Evolutionary conservation across 257 asterid genomes (phyloP), one percentile per base, ranked within the genome.

Genomic region (Scutellaria baicalensis): DNA sequence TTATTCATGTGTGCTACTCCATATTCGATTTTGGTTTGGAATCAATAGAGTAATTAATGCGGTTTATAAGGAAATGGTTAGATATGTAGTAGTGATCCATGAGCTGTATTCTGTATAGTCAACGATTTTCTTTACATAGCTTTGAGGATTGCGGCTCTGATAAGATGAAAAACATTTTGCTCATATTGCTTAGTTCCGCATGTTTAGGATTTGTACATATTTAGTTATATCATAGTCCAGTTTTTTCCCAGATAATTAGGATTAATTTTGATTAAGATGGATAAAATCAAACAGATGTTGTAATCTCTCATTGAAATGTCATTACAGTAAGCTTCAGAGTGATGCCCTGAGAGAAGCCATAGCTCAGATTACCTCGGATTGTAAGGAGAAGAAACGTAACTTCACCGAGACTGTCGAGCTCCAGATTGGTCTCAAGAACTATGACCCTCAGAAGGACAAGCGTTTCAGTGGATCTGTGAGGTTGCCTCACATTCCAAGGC

Each of bases 381-480:
- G 61, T 0, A 68, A 74, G 65, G 88, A 83, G 78, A 80, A 83
- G 70, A 80, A 83, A 58, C 71, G 85, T 1, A 78, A 78, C 50
- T 83, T 83, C 75, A 81, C 85, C 0, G 82, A 83, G 77, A 83
- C 88, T 0, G 44, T 83, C 33, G 88, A 83, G 79, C 88, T 83
- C 58, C 85, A 83, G 80, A 83, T 83, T 40, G 88, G 88, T 12
- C 83, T 83, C 18, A 83, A 83, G 75, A 83, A 83, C 61, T 83
- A 83, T 65, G 88, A 83, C 45, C 88, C 88, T 6, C 88, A 83
- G 50, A 83, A 83, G 77, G 88, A 83, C 60, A 83, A 83, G 73
- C 84, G 85, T 72, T 83, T 83, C 84, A 83, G 85, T 35, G 88
- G 88, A 1, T 80, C 88, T 3, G 88, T 83, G 4, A 83, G 49